These are phyloP conservation scores for Arabidopsis lyrata DNA, from an alignment of 441 rosid species.

Conservation along the genomic window DNA sequence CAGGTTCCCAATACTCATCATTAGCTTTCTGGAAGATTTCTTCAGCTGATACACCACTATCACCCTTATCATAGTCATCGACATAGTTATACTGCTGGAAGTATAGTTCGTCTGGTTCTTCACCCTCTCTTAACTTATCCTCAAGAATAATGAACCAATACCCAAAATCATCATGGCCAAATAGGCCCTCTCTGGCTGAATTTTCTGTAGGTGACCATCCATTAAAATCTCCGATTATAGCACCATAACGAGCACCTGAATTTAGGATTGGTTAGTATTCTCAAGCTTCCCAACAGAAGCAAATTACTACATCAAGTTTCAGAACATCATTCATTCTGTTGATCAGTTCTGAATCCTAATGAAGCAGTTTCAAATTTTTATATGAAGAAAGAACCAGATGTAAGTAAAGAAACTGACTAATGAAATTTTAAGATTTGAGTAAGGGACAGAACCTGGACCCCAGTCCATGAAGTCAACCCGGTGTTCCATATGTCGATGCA, in stretches of 20 bases:
- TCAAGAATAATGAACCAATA: conserved; percentile 95
- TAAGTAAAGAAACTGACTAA: conserved; percentile 17
- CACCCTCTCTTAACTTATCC: conserved; percentile 90
- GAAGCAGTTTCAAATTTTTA: not conserved
- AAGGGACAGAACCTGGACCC: conserved; percentile 88
- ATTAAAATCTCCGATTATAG: conserved; percentile 91
- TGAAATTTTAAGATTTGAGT: conserved; percentile 18
- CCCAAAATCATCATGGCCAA: conserved; percentile 95
- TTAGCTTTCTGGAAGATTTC: conserved; percentile 80
- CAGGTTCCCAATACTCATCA: conserved; percentile 99
- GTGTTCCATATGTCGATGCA: conserved; percentile 92
- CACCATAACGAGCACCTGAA: conserved; percentile 97
- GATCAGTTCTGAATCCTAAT: not conserved
- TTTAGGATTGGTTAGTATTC: conserved; percentile 25
- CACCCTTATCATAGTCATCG: conserved; percentile 94
- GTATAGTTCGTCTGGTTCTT: conserved; percentile 87
- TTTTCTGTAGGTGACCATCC: conserved; percentile 93
- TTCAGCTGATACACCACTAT: conserved; percentile 75
- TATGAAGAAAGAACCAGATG: conserved; percentile 14
- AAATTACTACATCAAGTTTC: not conserved
- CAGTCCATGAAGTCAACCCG: conserved; percentile 94
- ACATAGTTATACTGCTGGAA: conserved; percentile 94
- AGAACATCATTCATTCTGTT: not conserved
- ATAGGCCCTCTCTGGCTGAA: conserved; percentile 85
- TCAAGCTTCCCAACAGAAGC: conserved; percentile 2